Conservation (phyloP, 495 filamentous ascomycete genomes). For the Talaromyces wortmannii region DNA sequence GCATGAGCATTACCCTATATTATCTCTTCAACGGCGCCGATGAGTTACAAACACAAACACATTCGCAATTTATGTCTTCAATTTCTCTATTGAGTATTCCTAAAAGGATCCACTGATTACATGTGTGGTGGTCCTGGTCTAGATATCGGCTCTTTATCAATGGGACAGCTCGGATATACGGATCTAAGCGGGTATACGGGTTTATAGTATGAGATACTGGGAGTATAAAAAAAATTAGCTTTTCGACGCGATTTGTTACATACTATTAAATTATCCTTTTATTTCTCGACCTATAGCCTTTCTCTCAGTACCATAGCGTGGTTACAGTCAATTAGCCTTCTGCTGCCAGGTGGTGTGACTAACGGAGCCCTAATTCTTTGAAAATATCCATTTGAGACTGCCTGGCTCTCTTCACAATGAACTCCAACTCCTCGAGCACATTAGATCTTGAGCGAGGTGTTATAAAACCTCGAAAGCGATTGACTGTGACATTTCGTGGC, state of each 20-base stretch:
- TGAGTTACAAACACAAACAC: too few species aligned
- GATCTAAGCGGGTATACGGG: not conserved
- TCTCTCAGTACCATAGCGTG: not conserved
- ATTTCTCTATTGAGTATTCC: too few species aligned
- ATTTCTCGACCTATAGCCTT: not conserved
- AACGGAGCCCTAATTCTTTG: not conserved
- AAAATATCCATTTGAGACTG: not conserved
- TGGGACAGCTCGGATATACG: slow-evolving; percentile 2
- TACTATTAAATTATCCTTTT: slow-evolving; percentile 1
- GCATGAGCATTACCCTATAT: too few species aligned
- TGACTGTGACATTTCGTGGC: slow-evolving; percentile 31
- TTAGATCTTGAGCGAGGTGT: slow-evolving; percentile 22
- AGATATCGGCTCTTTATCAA: not conserved
- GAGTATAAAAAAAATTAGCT: slow-evolving; percentile 10
- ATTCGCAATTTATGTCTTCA: too few species aligned
- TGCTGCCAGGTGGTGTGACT: too few species aligned
- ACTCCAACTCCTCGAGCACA: slow-evolving; percentile 7
- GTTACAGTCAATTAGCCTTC: too few species aligned
- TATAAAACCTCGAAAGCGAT: slow-evolving; percentile 17
- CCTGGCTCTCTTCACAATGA: not conserved
- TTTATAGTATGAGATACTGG: slow-evolving; percentile 7
- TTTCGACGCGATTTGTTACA: not conserved
- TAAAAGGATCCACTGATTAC: too few species aligned
- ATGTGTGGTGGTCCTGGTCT: too few species aligned
- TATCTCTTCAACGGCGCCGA: too few species aligned